Evolutionary conservation across 768 basidiomycete genomes (phyloP).

Genomic region (Macrolepiota dolichaula): DNA sequence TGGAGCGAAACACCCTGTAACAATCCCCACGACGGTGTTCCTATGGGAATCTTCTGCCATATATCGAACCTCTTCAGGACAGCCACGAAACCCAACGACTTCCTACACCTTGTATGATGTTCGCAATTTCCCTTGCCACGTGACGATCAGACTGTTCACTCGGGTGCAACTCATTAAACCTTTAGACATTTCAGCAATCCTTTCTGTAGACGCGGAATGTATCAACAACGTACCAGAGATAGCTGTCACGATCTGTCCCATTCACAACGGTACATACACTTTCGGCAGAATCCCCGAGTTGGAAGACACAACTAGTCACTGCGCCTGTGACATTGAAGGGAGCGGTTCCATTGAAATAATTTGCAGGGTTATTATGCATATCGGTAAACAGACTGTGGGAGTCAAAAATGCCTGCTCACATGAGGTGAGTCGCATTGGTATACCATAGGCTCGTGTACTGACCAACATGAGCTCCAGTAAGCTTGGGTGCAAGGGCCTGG

Average conservation of each 20-base stretch:
- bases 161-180: constrained; percentile 59
- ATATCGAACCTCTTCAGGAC: constrained; percentile 23
- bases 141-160: constrained; percentile 56
- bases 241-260: constrained; percentile 52
- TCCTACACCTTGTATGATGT: constrained; percentile 30
- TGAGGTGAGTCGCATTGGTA: neutral
- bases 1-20: too few species aligned
- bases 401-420: constrained; percentile 50
- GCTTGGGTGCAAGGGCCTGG: constrained; percentile 38
- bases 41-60: neutral
- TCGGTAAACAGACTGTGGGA: constrained; percentile 61
- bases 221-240: constrained; percentile 44
- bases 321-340: constrained; percentile 57
- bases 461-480: constrained; percentile 60
- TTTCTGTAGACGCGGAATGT: neutral
- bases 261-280: constrained; percentile 32
- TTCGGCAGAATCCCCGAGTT: constrained; percentile 25
- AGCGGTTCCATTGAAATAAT: constrained; percentile 62
- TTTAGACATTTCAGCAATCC: constrained; percentile 13
- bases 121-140: constrained; percentile 48
- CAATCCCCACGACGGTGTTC: too few species aligned
- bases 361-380: constrained; percentile 46
- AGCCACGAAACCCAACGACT: constrained; percentile 53
- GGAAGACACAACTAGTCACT: constrained; percentile 44
- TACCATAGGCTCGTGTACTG: constrained; percentile 10